Conservation (phyloP, 495 filamentous ascomycete genomes). For the Aspergillus cavernicola region DNA sequence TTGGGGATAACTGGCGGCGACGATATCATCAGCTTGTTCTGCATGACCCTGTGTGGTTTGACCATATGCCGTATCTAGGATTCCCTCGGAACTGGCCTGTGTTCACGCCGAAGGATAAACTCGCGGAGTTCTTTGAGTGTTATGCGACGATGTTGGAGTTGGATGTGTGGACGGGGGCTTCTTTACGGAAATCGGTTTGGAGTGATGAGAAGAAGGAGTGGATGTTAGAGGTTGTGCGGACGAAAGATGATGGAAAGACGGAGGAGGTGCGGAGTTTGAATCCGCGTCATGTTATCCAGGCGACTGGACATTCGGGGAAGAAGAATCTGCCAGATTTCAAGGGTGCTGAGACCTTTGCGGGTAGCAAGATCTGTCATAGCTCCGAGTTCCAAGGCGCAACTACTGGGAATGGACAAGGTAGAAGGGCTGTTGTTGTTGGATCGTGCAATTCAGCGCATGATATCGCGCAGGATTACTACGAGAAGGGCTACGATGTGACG, state of each 20-base stretch:
- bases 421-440: conserved; percentile 72
- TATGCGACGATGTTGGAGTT: conserved; percentile 74
- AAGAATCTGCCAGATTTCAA: conserved; percentile 59
- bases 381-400: conserved; percentile 62
- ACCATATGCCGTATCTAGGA: conserved; percentile 68
- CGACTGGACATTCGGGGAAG: conserved; percentile 72
- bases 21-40: conserved; percentile 60
- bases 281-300: conserved; percentile 65
- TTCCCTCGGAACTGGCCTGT: conserved; percentile 66
- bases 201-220: conserved; percentile 44
- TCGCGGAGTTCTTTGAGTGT: conserved; percentile 72
- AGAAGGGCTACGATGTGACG: conserved; percentile 80
- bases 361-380: conserved; percentile 59
- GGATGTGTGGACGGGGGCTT: conserved; percentile 67
- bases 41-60: conserved; percentile 75
- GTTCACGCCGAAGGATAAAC: conserved; percentile 77
- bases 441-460: conserved; percentile 80
- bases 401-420: conserved; percentile 40
- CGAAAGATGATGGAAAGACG: conserved; percentile 41
- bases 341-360: conserved; percentile 57
- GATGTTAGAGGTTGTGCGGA: conserved; percentile 55
- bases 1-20: conserved; percentile 79
- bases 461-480: conserved; percentile 78
- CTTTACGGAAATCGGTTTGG: conserved; percentile 48
- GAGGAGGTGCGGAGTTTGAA: conserved; percentile 27